phyloP scores from a whole-genome alignment of 2,329 filamentous ascomycete species.

The Epichloe sylvatica region DNA sequence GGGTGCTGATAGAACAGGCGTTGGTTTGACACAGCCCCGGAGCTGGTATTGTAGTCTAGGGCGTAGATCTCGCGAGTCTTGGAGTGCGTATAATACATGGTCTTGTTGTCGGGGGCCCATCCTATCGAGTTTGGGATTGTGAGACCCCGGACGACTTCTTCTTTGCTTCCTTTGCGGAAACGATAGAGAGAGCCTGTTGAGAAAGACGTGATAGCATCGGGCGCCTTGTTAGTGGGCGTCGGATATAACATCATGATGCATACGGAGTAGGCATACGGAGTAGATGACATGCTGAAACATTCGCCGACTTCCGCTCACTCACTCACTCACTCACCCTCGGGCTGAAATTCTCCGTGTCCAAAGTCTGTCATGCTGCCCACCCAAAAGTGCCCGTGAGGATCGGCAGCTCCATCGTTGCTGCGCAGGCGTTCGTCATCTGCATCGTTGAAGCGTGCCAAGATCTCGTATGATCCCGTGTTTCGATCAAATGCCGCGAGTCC shows the following conservation, averaged over 20 bases:
- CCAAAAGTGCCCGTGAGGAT: slow-evolving; percentile 72
- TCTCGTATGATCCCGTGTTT: slow-evolving; percentile 37
- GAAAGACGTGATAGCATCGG: neutral
- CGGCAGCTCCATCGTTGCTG: slow-evolving; percentile 72
- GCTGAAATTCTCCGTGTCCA: slow-evolving; percentile 39
- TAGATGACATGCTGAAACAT: no score
- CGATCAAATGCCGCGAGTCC: slow-evolving; percentile 69
- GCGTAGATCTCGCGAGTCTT: slow-evolving; percentile 55
- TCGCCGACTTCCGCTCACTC: no score
- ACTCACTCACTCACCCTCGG: slow-evolving; percentile 33
- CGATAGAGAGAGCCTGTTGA: slow-evolving; percentile 57
- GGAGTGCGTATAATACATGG: slow-evolving; percentile 74
- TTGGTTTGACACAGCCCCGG: slow-evolving; percentile 51
- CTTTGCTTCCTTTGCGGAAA: slow-evolving; percentile 48
- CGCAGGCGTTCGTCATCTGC: slow-evolving; percentile 39
- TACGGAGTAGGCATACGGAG: neutral
- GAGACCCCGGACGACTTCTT: slow-evolving; percentile 47
- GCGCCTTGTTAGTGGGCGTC: neutral
- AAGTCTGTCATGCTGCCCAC: slow-evolving; percentile 76
- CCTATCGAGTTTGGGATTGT: slow-evolving; percentile 76
- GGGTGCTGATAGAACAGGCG: slow-evolving; percentile 60
- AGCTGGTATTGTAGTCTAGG: slow-evolving; percentile 56
- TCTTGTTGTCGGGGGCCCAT: slow-evolving; percentile 60
- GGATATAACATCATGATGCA: neutral
- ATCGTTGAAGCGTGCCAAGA: slow-evolving; percentile 35